A percentile compares a stretch with the other conserved stretches of the same genome.
Evolutionary conservation across 2,329 filamentous ascomycete genomes (phyloP).

Genomic region (Fusarium brevicatenulatum): DNA sequence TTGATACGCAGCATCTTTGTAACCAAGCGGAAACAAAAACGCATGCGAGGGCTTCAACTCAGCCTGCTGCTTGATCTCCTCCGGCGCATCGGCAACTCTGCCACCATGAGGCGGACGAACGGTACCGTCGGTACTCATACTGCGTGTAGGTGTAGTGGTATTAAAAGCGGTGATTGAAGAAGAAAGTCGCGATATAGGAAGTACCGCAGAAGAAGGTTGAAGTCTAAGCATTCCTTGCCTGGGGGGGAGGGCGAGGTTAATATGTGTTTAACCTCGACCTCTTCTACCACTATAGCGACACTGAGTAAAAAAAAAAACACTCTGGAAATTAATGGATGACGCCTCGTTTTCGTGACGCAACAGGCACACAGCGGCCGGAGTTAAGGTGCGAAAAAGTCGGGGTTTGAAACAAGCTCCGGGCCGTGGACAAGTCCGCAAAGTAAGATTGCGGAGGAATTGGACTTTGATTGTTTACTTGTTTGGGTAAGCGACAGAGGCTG

Average conservation of each 20-base stretch:
- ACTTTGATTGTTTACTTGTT: conserved; percentile 23
- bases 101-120: conserved; percentile 38
- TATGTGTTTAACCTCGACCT: conserved; percentile 35
- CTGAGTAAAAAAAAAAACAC: conserved; percentile 5
- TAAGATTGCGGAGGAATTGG: conserved; percentile 13
- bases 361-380: conserved; percentile 30
- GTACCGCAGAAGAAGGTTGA: conserved; percentile 52
- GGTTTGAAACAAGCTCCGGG: conserved; percentile 36
- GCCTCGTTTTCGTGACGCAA: conserved; percentile 35
- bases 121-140: conserved; percentile 49
- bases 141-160: conserved; percentile 36
- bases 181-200: conserved; percentile 55
- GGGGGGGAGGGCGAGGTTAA: conserved; percentile 27
- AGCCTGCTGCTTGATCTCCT: conserved; percentile 43
- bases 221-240: conserved; percentile 58
- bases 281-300: conserved; percentile 38
- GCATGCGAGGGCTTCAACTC: conserved; percentile 45
- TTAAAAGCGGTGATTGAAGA: conserved; percentile 45
- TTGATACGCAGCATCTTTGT: conserved; percentile 90
- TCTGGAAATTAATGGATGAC: conserved; percentile 40
- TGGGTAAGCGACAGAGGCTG: conserved; percentile 2
- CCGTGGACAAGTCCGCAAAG: conserved; percentile 33
- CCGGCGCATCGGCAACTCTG: conserved; percentile 34
- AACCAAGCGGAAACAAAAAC: conserved; percentile 82
- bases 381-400: conserved; percentile 38